phyloP scores from a whole-genome alignment of 208 protist species.

The Leishmania martiniquensis region DNA sequence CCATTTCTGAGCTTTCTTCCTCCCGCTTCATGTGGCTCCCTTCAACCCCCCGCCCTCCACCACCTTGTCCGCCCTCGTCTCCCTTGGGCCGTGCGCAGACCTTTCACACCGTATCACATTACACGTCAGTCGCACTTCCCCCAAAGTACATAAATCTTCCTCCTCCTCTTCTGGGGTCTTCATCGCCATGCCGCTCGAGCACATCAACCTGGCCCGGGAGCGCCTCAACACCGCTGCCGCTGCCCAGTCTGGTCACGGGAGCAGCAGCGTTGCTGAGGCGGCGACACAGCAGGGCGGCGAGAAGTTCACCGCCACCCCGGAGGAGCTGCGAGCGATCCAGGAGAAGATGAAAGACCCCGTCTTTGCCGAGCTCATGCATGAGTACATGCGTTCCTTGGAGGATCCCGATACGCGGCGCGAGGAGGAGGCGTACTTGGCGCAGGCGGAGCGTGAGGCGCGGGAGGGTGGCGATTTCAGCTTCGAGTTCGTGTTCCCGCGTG shows the following conservation, averaged over 20 bases:
- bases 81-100: not conserved
- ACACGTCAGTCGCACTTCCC: not conserved
- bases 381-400: slow-evolving; percentile 88
- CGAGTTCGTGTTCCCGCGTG: slow-evolving; percentile 88
- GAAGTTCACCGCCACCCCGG: slow-evolving; percentile 68
- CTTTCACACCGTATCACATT: not conserved
- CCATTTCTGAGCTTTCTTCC: not conserved
- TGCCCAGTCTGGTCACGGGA: not conserved
- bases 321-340: slow-evolving; percentile 78
- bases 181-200: slow-evolving; percentile 61
- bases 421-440: slow-evolving; percentile 90
- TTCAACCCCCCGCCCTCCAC: no score
- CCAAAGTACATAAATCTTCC: not conserved
- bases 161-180: not conserved
- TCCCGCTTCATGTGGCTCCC: not conserved
- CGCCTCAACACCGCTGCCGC: not conserved
- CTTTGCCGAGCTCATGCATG: slow-evolving; percentile 85
- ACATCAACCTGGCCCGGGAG: slow-evolving; percentile 49
- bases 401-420: slow-evolving; percentile 86
- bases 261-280: slow-evolving; percentile 1
- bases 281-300: not conserved
- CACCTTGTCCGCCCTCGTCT: not conserved
- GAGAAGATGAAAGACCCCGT: slow-evolving; percentile 92
- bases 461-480: slow-evolving; percentile 90
- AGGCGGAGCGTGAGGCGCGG: slow-evolving; percentile 85